Base-by-base conservation (phyloP, 306 rosid species). In the Prunus salicina region DNA sequence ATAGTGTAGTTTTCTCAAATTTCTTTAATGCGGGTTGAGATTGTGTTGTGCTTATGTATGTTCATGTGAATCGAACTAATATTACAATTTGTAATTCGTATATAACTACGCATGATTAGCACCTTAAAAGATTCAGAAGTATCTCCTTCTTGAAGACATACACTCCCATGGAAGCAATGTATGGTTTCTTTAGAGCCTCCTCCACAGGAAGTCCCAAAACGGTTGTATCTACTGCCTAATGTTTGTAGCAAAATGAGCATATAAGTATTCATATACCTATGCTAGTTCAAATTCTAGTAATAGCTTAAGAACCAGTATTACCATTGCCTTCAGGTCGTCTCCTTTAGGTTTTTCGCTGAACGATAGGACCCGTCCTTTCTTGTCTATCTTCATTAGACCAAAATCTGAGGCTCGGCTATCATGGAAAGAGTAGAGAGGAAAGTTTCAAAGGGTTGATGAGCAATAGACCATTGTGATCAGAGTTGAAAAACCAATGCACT, bases 91-190 rank as follows among this genome's bases (percentile, higher is more conserved):
- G 41, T 62, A 60, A 72, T 34, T 64, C 62, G 30, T 19, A 22
- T 25, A 56, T 63, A 9, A 28, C 53, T 65, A 19, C 13, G 69
- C 10, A 52, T 71, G 43, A 15, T 53, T 27, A 57, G 70, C 87
- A 95, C 97, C 98, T 92, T 71, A 92, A 84, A 76, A 95, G 84
- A 81, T 95, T 95, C 73, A 92, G 85, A 83, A 95, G 98, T 77
- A 89, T 95, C 84, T 95, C 97, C 88, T 95, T 95, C 93, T 89
- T 92, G 91, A 95, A 95, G 78, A 92, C 90, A 71, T 95, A 92
- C 76, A 95, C 97, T 82, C 98, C 97, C 98, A 95, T 95, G 79
- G 98, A 95, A 77, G 97, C 98, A 88, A 92, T 95, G 81, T 92
- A 95, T 50, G 97, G 97, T 72, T 95, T 92, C 89, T 89, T 84